Conservation (phyloP, 352 stramenopile species). For the Phytophthora podocarpi region DNA sequence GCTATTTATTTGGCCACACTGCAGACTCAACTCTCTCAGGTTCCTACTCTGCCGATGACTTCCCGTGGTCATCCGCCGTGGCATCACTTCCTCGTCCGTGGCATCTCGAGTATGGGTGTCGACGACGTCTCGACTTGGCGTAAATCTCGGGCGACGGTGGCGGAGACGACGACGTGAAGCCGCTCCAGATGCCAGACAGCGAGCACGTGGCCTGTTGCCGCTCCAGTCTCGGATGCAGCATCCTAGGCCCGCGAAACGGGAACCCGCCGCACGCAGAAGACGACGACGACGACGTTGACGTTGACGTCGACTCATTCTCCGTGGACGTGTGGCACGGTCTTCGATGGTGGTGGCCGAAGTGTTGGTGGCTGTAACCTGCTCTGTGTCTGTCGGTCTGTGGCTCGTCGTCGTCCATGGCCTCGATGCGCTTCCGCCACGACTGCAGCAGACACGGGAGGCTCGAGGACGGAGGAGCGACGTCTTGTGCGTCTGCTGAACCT, state of each 20-base stretch:
- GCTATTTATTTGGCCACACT: constrained; percentile 29
- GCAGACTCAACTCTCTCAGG: not conserved
- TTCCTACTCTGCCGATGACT: not conserved
- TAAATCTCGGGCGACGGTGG: constrained; percentile 32
- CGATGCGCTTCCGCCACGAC: constrained; percentile 38
- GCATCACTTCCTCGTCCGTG: no score
- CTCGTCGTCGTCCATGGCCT: constrained; percentile 24
- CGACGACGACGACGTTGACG: constrained; percentile 1
- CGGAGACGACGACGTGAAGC: constrained; percentile 21
- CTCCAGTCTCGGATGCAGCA: constrained; percentile 35
- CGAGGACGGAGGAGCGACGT: not conserved
- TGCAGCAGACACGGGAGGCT: constrained; percentile 33
- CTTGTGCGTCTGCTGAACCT: not conserved
- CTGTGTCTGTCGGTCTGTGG: constrained; percentile 6
- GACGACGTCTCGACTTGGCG: constrained; percentile 25
- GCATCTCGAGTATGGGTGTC: no score
- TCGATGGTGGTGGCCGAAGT: not conserved
- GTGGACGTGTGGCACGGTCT: constrained; percentile 5
- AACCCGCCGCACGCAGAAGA: not conserved
- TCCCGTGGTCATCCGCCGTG: constrained; percentile 7
- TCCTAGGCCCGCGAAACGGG: constrained; percentile 12
- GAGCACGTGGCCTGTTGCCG: constrained; percentile 31
- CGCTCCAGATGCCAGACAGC: constrained; percentile 32
- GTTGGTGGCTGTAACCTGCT: no score
- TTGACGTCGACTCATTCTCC: constrained; percentile 4